Evolutionary conservation across 78 protist genomes (phyloP).

Genomic region (Dictyostelium capitatum): DNA sequence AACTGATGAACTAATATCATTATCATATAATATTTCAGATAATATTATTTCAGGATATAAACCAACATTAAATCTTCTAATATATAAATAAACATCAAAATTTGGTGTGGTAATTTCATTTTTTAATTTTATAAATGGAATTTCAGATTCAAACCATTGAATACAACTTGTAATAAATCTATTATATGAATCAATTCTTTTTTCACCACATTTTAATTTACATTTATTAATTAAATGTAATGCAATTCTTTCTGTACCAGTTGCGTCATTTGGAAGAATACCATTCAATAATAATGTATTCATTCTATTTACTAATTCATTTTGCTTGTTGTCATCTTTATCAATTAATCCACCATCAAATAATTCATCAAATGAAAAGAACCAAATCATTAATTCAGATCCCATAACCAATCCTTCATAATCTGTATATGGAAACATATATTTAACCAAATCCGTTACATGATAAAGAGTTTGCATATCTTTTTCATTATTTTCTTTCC

Average conservation of each 20-base stretch:
- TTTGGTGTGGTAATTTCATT: neutral
- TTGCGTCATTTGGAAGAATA: neutral
- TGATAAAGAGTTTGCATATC: neutral
- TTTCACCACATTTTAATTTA: neutral
- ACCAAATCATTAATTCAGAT: neutral
- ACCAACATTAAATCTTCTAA: neutral
- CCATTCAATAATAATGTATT: neutral
- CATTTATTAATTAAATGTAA: neutral
- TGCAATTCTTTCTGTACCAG: neutral
- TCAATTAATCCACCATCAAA: neutral
- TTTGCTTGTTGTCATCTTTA: neutral
- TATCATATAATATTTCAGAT: neutral
- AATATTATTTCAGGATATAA: neutral
- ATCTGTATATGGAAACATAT: neutral
- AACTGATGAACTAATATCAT: neutral
- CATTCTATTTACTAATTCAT: neutral
- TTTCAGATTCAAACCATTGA: neutral
- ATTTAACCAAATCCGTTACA: neutral
- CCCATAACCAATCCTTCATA: neutral
- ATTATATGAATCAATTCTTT: neutral
- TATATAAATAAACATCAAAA: neutral
- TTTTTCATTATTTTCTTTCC: neutral
- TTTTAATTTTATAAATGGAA: neutral
- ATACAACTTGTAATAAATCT: neutral
- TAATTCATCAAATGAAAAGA: neutral